Evolutionary conservation across 345 rosid genomes (phyloP).

Genomic region (Eucalyptus coolabah): DNA sequence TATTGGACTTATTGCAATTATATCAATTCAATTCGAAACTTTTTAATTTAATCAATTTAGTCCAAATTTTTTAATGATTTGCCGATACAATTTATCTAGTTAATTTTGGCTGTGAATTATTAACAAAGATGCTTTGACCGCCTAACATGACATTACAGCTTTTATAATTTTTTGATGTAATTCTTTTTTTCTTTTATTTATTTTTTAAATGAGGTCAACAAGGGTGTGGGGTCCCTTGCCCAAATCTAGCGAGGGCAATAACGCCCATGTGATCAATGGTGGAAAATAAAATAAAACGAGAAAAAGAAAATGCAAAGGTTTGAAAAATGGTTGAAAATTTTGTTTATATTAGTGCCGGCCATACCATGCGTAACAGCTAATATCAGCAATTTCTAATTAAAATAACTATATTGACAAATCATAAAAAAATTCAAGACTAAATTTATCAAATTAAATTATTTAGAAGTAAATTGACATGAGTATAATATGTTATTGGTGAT

Average conservation of each 20-base stretch:
- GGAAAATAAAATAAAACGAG: too few relatives aligned
- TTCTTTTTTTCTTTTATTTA: too few relatives aligned
- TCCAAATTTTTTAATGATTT: too few relatives aligned
- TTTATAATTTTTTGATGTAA: too few relatives aligned
- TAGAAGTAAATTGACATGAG: not conserved
- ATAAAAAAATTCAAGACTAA: too few relatives aligned
- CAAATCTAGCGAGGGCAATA: fast-evolving
- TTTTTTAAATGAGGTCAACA: not conserved
- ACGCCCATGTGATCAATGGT: not conserved
- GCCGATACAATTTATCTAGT: fast-evolving
- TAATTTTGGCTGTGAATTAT: fast-evolving
- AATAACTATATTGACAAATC: too few relatives aligned
- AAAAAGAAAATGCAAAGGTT: too few relatives aligned
- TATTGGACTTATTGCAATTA: fast-evolving
- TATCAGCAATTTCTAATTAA: fast-evolving
- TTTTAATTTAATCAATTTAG: too few relatives aligned
- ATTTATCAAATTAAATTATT: too few relatives aligned
- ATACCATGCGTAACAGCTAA: fast-evolving
- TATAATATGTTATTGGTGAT: too few relatives aligned
- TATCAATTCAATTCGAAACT: fast-evolving
- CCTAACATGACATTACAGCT: too few relatives aligned
- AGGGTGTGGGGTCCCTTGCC: too few relatives aligned
- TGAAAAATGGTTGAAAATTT: not conserved
- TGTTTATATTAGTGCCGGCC: fast-evolving
- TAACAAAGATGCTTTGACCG: fast-evolving